Evolutionary conservation across 2,329 filamentous ascomycete genomes (phyloP), one percentile per base, ranked within the genome.

Genomic region (Aspergillus pseudoterreus): DNA sequence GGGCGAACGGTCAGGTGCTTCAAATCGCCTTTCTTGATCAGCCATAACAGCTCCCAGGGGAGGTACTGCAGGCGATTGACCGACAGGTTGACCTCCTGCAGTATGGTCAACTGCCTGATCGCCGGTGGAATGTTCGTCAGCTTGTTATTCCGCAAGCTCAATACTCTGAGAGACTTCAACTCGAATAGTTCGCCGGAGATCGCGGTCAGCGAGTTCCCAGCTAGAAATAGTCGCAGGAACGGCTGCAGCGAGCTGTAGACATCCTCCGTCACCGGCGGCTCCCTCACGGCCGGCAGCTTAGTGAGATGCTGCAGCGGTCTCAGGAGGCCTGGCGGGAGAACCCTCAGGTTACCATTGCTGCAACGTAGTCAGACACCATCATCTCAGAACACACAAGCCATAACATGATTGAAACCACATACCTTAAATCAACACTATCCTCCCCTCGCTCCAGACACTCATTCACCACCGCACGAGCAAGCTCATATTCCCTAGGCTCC

Each of bases 71-170:
- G 62, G 27, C 68, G 62, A 52, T 78, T 78, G 27, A 71, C 69
- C 2, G 72, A 69, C 21, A 78, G 55, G 35, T 77, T 78, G n/a
- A 78, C 57, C 22, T 72, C 70, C 60, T 73, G 67, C 38, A 78
- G 61, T 42, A 68, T 67, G 8, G 62, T 70, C 47, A 78, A 58
- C 45, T 65, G 71, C 43, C 69, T 59, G 33, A 78, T 75, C 0
- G 69, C 64, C 9, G 67, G 56, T 1, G 74, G 74, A 19, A 78
- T 66, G 21, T 70, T 65, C 0, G 61, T 66, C 5, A 78, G 63
- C 43, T 74, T 69, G 62, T 78, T 78, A 46, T 73, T 71, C 2
- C 75, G 73, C 43, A 78, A 55, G 57, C 74, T 77, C 9, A 78
- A 66, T 3, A 75, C 69, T 27, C 67, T 70, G 14, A 78, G 62